Evolutionary conservation across 805 yeast species (phyloP), one percentile per base, ranked within the genome.

Genomic region (Sugiyamaella qingdaonensis): DNA sequence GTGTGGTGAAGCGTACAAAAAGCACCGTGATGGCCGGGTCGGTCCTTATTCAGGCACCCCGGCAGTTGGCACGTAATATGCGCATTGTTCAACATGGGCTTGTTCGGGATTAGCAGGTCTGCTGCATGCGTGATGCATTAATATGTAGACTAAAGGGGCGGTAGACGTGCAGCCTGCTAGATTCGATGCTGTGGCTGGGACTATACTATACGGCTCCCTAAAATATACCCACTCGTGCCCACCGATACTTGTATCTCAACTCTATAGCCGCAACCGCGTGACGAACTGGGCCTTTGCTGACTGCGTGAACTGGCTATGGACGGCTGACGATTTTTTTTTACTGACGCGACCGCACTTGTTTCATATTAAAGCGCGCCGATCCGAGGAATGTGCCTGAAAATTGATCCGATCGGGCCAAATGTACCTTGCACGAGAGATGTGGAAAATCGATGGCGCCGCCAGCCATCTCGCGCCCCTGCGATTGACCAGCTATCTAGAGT

Each of bases 311-410:
- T 24, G 7, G 3, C 29, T 24, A n/a, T 24, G 29, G 29, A 24
- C 7, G 29, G 7, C 29, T 24, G 29, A 24, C 29, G n/a, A n/a
- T 7, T 24, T 7, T 24, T 24, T 24, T 24, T 24, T 7, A 24
- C 29, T 7, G 29, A 24, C 29, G 29, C 29, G 29, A 24, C 3
- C 3, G 29, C 29, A 7, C 29, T 3, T 24, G 29, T 24, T 24
- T 24, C 29, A 39, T n/a, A 16, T 16, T 39, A 16, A 39, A 39
- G 21, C 3, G 29, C 19, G 43, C 13, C 43, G 43, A 39, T 39
- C 43, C 9, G 24, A 39, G 43, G 43, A 39, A 39, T 39, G 43
- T 39, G 21, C 43, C 43, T 39, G 43, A 39, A 39, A 34, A 34
- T 34, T 19, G 43, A 16, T 9, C 21, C 43, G 43, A 39, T 39